Conservation (phyloP, 2,329 filamentous ascomycete genomes). For the Pseudohalonectria lignicola region DNA sequence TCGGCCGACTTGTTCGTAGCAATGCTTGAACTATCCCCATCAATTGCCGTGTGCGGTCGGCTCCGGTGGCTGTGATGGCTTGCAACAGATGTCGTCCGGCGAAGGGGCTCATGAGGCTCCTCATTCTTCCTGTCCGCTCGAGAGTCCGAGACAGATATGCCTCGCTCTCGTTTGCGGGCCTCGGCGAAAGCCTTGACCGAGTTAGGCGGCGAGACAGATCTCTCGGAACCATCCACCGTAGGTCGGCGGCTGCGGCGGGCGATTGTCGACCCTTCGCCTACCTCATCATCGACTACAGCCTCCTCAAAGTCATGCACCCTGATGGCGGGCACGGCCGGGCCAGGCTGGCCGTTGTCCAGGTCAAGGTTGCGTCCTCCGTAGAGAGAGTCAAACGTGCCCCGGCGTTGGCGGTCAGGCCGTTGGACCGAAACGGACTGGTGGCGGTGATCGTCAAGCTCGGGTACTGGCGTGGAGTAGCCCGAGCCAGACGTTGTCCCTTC, state of each 20-base stretch:
- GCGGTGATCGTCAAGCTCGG: slow-evolving; percentile 82
- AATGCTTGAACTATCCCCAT: slow-evolving; percentile 48
- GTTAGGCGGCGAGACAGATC: slow-evolving; percentile 81
- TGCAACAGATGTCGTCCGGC: slow-evolving; percentile 59
- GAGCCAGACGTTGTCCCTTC: slow-evolving; percentile 48
- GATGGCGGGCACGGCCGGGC: slow-evolving; percentile 28
- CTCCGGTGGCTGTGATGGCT: slow-evolving; percentile 43
- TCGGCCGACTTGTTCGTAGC: slow-evolving; percentile 62
- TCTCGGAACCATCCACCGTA: slow-evolving; percentile 42
- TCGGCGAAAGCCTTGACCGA: slow-evolving; percentile 97
- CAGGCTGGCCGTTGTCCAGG: slow-evolving; percentile 22
- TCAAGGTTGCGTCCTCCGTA: slow-evolving; percentile 31
- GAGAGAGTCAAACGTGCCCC: slow-evolving; percentile 65
- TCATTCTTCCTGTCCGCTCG: slow-evolving; percentile 21
- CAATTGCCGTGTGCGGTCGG: slow-evolving; percentile 41
- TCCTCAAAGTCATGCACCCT: slow-evolving; percentile 75
- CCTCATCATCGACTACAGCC: slow-evolving; percentile 69
- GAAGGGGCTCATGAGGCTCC: slow-evolving; percentile 49
- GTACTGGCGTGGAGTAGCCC: slow-evolving; percentile 63
- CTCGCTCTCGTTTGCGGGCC: slow-evolving; percentile 74
- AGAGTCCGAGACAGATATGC: slow-evolving; percentile 42
- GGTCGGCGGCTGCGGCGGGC: slow-evolving; percentile 38
- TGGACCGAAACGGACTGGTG: slow-evolving; percentile 51
- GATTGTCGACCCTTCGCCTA: slow-evolving; percentile 30
- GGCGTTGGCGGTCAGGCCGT: slow-evolving; percentile 47